A percentile compares a stretch with the other conserved stretches of the same genome.
phyloP scores from a whole-genome alignment of 495 filamentous ascomycete species.

The Aspergillus heteromorphus region DNA sequence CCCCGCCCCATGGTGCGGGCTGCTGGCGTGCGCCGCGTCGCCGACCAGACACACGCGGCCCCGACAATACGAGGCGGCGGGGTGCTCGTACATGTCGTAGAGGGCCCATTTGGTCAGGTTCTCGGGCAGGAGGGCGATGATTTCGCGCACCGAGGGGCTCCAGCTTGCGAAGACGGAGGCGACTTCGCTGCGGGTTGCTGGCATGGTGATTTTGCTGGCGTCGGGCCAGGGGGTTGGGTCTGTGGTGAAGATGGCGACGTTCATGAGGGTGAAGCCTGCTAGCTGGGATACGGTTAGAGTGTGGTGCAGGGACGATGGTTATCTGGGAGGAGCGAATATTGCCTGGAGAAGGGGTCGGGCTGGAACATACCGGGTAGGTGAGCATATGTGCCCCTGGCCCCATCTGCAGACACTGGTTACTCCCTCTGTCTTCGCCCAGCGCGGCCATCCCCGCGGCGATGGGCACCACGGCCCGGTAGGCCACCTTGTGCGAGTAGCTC shows the following conservation, averaged over 20 bases:
- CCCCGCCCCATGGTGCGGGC: conserved; percentile 38
- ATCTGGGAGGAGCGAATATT: too few species aligned
- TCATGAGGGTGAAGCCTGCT: conserved; percentile 20
- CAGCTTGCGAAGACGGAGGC: not conserved
- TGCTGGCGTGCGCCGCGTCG: conserved; percentile 39
- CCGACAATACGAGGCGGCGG: conserved; percentile 23
- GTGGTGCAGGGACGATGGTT: too few species aligned
- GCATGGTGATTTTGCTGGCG: not conserved
- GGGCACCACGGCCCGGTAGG: conserved; percentile 47
- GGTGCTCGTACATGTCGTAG: conserved; percentile 33
- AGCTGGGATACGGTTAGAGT: too few species aligned
- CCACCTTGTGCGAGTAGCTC: conserved; percentile 43
- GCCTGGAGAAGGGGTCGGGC: too few species aligned
- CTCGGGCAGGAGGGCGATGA: conserved; percentile 23
- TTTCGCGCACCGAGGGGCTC: conserved; percentile 5
- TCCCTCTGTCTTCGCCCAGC: conserved; percentile 23
- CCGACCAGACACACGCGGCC: conserved; percentile 29
- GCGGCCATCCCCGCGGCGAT: conserved; percentile 34
- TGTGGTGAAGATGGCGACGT: conserved; percentile 20
- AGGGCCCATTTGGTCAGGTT: conserved; percentile 30
- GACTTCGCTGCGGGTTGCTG: not conserved
- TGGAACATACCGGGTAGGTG: conserved; percentile 16
- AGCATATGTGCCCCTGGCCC: conserved; percentile 17
- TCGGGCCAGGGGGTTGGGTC: conserved; percentile 14
- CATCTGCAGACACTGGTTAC: conserved; percentile 3